These are phyloP conservation scores for Penicillium sp. DNA, from an alignment of 2,329 filamentous ascomycete species.

Conservation along the genomic window DNA sequence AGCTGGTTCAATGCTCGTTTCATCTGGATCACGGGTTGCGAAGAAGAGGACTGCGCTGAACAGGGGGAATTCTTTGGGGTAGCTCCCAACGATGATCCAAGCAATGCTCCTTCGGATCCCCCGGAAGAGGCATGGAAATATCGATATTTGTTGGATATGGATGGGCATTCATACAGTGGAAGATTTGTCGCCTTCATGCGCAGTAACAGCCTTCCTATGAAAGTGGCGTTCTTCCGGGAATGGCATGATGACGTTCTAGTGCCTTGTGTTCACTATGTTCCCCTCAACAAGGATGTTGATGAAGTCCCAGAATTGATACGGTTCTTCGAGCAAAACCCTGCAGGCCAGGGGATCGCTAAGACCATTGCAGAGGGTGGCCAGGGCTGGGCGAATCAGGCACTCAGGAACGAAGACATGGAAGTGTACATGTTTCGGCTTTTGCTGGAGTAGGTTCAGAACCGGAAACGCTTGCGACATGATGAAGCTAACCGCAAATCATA, in stretches of 20 bases:
- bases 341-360: slow-evolving; percentile 57
- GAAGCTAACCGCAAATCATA: not conserved
- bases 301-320: slow-evolving; percentile 60
- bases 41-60: slow-evolving; percentile 80
- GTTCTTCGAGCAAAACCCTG: slow-evolving; percentile 53
- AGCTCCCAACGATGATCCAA: too few species aligned
- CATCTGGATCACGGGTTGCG: slow-evolving; percentile 79
- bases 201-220: slow-evolving; percentile 56
- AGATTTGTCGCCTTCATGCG: slow-evolving; percentile 60
- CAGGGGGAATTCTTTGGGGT: slow-evolving; percentile 68
- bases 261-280: slow-evolving; percentile 65
- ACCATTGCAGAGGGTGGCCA: slow-evolving; percentile 61
- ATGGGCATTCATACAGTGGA: slow-evolving; percentile 63
- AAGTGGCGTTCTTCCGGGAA: slow-evolving; percentile 60
- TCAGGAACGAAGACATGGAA: slow-evolving; percentile 65
- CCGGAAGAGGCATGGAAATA: slow-evolving; percentile 79
- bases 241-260: slow-evolving; percentile 65
- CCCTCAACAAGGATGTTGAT: slow-evolving; percentile 56
- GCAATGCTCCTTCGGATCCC: slow-evolving; percentile 53
- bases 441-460: not conserved
- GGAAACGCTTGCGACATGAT: not conserved
- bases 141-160: slow-evolving; percentile 56
- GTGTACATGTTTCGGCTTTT: slow-evolving; percentile 35
- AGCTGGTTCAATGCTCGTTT: slow-evolving; percentile 77
- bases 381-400: slow-evolving; percentile 60